Evolutionary conservation across 2,329 filamentous ascomycete species (phyloP), one percentile per base, ranked within the genome.

Genomic region (Samsoniella hepiali): DNA sequence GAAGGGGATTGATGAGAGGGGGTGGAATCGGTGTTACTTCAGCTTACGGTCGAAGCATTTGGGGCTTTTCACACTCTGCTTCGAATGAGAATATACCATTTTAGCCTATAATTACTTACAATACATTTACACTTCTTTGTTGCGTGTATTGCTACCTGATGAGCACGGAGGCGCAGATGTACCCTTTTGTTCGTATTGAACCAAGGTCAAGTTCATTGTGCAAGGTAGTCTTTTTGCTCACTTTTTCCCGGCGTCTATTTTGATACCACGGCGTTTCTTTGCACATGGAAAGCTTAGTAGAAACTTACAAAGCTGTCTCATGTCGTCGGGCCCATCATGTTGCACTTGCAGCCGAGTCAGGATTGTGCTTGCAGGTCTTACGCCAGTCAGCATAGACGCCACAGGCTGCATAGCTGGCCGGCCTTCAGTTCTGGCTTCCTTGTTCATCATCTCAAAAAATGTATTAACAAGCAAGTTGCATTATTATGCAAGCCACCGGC

Each of bases 401-500:
- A 31, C 34, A 22, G 44, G 45, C 57, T 32, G 34, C 54, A 40
- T 34, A 49, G 40, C 17, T 31, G 54, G 27, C 27, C 38, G 38
- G 54, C 54, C 13, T 40, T 32, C 38, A 40, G 13, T 40, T 40
- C 38, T 40, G 38, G 13, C 38, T 40, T 40, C 38, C 22, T 31
- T 22, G 22, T 31, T 49, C 11, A 17, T 7, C 15, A 13, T 31
- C 11, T 49, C 49, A 11, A 31, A 49, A 3, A 58, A 49, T 13
- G n/a, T 5, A 49, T 34, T 11, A 22, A 22, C 8, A 15, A 32
- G 4, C 15, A 31, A 9, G 15, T 22, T n/a, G 32, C 3, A 15
- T 5, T 5, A 59, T 59, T 5, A 59, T 59, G 57, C 57, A 59
- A 44, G 45, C 57, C 57, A 58, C 44, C 31, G 44, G 31, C 15